Conservation (phyloP, 257 asterid species). For the Plectranthus barbatus region DNA sequence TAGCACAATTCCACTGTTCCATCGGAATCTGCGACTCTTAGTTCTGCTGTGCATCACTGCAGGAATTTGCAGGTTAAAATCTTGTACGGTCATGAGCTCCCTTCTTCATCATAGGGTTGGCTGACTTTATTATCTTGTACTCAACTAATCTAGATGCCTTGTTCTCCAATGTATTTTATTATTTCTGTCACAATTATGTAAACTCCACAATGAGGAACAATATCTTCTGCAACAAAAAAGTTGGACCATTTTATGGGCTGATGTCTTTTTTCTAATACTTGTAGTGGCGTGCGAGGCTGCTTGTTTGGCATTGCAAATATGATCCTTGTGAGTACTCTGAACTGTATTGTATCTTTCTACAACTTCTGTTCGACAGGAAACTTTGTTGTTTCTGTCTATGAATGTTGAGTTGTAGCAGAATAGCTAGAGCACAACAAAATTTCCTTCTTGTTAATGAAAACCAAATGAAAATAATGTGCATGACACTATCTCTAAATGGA, state of each 20-base stretch:
- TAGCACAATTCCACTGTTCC: slow-evolving; percentile 53
- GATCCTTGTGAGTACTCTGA: slow-evolving; percentile 69
- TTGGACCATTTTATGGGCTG: slow-evolving; percentile 14
- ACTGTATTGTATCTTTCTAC: background rate
- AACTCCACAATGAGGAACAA: background rate
- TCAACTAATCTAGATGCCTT: background rate
- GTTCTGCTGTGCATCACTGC: slow-evolving; percentile 56
- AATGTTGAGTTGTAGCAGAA: background rate
- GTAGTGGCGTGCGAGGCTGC: slow-evolving; percentile 85
- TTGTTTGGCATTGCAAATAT: slow-evolving; percentile 85
- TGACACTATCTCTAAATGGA: slow-evolving; percentile 1
- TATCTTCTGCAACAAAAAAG: background rate
- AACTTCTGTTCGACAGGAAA: background rate
- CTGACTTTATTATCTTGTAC: background rate
- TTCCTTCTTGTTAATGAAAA: background rate
- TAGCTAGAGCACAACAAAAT: background rate
- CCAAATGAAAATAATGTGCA: background rate
- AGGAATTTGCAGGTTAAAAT: slow-evolving; percentile 88
- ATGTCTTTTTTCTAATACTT: slow-evolving; percentile 31
- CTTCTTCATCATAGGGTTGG: slow-evolving; percentile 27
- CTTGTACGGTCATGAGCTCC: slow-evolving; percentile 54
- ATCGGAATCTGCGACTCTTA: slow-evolving; percentile 63
- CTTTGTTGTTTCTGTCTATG: slow-evolving; percentile 1
- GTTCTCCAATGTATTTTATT: background rate
- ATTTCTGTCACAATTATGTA: background rate